Base-by-base conservation (phyloP, 345 rosid genomes). In the Dipteronia sinensis region DNA sequence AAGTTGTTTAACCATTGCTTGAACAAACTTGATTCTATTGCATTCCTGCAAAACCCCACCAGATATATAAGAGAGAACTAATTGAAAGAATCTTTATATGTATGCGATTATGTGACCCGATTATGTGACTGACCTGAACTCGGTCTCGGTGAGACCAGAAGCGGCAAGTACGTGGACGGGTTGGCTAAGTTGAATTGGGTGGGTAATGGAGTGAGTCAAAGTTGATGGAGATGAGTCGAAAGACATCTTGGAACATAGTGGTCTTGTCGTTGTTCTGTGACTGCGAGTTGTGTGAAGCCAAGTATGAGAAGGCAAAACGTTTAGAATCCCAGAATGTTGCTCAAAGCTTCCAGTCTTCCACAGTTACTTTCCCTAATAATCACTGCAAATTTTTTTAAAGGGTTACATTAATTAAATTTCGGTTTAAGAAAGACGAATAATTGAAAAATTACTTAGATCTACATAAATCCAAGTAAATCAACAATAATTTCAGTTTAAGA, bases 1-100 rank as follows among this genome's bases (percentile, higher is more conserved):
- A 95, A 75, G 76, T 90, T 95, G 76, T 82, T 83, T 42, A 95
- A 80, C 98, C 99, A 95, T 65, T 88, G 94, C 85, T 76, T 88
- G 83, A 95, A 93, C 85, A 95, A 77, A 46, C 87, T 88, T 61
- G 94, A 93, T 16, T 88, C 98, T n/a, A 91, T 78, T 15, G 94
- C 99, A 44, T 61, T 73, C 85, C 97, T 95, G 81, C 71, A 65
- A 58, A 27, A n/a, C 17, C 46, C 61, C 65, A 49, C 10, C 11
- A 40, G 38, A 47, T n/a, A 16, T 58, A 40, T 19, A 1, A 10
- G 64, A 58, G 23, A n/a, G 10, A 59, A 20, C 1, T 59, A 7
- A n/a, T 29, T 8, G 29, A 23, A 16, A 29, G 3, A 38, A 55
- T 59, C 40, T 9, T 56, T 9, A 6, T 61, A 38, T 49, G 55